Evolutionary conservation across 2,329 filamentous ascomycete species (phyloP), one percentile per base, ranked within the genome.

Genomic region (Pyrenochaeta sp.): DNA sequence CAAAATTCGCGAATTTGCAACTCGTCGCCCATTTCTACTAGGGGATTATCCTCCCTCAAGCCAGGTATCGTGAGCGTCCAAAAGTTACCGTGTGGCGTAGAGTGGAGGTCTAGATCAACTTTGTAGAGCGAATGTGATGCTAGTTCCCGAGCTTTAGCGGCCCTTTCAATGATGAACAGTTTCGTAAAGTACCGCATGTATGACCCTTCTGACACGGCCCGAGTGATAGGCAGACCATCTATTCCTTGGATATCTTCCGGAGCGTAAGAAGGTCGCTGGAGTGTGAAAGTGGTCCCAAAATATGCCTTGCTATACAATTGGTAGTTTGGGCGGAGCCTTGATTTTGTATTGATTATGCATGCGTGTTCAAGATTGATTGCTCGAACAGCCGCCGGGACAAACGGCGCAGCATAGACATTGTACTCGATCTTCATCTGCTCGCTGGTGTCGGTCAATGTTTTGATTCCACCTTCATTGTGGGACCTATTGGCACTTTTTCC

Each of bases 1-100:
- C 42, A 53, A 8, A 69, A 41, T 18, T 66, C 65, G 3, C 68
- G 61, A n/a, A 70, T 47, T 18, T 65, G 57, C n/a, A 71, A 22
- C 1, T 41, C 36, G 18, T 71, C 66, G 6, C 66, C 68, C 45
- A 65, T 55, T 27, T 65, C 61, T n/a, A 71, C 28, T 3, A 56
- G 27, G 11, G 67, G 67, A 11, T 35, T 65, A 6, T 69, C 60
- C 35, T 71, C 68, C 23, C 64, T 53, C 4, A 70, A 18, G 2
- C 67, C 67, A 10, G 67, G 66, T 3, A 69, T 34, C 2, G 31
- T 29, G 1, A 69, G 27, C 6, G 38, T 21, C 51, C 55, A 65
- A 2, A 64, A 26, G 3, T 34, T 31, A 5, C n/a, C 20, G 21
- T 49, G n/a, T 22, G 20, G 20, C 10, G 7, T 28, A 13, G 18